Base-by-base conservation (phyloP, 2,329 filamentous ascomycete species). In the Rosellinia necatrix region DNA sequence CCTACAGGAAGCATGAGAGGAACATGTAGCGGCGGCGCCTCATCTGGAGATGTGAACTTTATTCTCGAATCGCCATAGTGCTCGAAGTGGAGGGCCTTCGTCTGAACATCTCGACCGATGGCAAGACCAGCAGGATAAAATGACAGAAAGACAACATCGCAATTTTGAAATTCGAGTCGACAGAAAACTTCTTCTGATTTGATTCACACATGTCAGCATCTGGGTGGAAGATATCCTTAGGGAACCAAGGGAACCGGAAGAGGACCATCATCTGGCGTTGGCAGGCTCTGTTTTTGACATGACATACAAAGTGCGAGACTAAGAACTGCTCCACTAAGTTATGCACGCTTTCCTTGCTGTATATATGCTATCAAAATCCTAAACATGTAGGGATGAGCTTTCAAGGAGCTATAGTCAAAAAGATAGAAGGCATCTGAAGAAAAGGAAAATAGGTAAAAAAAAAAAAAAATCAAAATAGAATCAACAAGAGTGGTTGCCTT, bases 21-120 rank as follows among this genome's bases (percentile, higher is more conserved):
- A 22, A 75, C 74, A 1, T 83, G 80, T 66, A 65, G 73, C 5
- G 79, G 79, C 12, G 80, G 78, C 4, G 79, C 76, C 25, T 77
- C 73, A 37, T 72, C 59, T 15, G 78, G 79, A 29, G 71, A 81
- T 60, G 74, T 81, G 6, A 69, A 65, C 49, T 80, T 81, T 56
- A 71, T 66, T 29, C 70, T 79, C 47, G 67, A 66, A 47, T 68
- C 65, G 44, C 67, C 70, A 30, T 62, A 51, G 43, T 12, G 12
- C 2, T 12, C 5, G 17, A 13, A 38, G 21, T n/a, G 8, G 4
- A 22, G 22, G 12, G 42, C 63, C 52, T 56, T 48, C 17, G 25
- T 51, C 25, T 30, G 38, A 43, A 2, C 7, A n/a, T 25, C 35
- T 21, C 27, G 21, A 40, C 41, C 19, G 53, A 53, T 35, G 17